Evolutionary conservation across 2,329 filamentous ascomycete genomes (phyloP).

Genomic region (Pseudogymnoascus sp.): DNA sequence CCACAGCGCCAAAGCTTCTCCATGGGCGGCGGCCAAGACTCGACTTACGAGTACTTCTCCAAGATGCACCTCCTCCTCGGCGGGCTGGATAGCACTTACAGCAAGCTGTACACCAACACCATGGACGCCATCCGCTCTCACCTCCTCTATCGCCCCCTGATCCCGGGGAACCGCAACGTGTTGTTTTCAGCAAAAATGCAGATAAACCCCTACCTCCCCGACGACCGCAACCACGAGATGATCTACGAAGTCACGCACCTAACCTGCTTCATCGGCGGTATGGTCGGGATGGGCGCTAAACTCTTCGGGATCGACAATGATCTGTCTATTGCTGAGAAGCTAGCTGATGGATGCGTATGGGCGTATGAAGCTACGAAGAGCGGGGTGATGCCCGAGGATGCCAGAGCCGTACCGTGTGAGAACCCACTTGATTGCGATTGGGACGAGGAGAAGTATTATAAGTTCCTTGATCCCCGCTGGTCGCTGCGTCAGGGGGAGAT

Average conservation of each 20-base stretch:
- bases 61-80: constrained; percentile 69
- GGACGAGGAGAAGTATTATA: constrained; percentile 24
- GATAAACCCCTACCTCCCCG: constrained; percentile 22
- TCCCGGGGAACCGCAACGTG: constrained; percentile 57
- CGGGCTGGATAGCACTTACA: constrained; percentile 64
- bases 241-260: constrained; percentile 38
- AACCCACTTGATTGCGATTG: constrained; percentile 19
- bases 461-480: constrained; percentile 29
- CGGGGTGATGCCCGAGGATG: constrained; percentile 58
- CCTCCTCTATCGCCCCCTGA: constrained; percentile 71
- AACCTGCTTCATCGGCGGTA: constrained; percentile 61
- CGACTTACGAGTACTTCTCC: constrained; percentile 63
- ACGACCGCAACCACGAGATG: constrained; percentile 37
- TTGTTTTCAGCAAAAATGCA: constrained; percentile 49
- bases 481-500: constrained; percentile 36
- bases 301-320: constrained; percentile 51
- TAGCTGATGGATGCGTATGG: constrained; percentile 62
- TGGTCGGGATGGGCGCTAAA: constrained; percentile 58
- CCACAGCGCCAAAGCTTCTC: constrained; percentile 40
- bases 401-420: constrained; percentile 40
- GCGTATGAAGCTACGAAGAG: constrained; percentile 51
- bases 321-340: constrained; percentile 50
- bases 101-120: constrained; percentile 59
- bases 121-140: constrained; percentile 61
- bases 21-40: constrained; percentile 59